Base-by-base conservation (phyloP, 805 yeast species). In the Nakazawaea ambrosiae region DNA sequence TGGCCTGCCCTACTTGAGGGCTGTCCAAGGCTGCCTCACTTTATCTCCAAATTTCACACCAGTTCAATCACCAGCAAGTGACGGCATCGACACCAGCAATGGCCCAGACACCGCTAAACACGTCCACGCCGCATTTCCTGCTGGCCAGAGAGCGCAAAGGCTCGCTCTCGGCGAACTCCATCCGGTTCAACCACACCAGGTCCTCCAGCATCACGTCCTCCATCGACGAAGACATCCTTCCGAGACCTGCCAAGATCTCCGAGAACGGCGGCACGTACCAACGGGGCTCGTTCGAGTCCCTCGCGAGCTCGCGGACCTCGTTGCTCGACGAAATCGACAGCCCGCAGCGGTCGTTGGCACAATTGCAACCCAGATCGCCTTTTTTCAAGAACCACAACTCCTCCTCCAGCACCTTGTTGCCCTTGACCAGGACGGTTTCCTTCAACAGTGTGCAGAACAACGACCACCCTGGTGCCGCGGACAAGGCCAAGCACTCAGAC, bases 381-480 rank as follows among this genome's bases (percentile, higher is more conserved):
- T 22, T 39, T 5, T 39, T 31, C 39, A 39, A 31, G 36, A 31
- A 43, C 33, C 34, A 27, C 9, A 50, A 52, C 30, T 33, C 27
- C 5, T 45, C 51, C 4, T 39, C 49, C 8, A 36, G 43, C 16
- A 41, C 52, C 2, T 33, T 48, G 4, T 23, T 47, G 10, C 48
- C 53, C 3, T 44, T 48, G 37, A 45, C 51, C 44, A 41, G 50
- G 42, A 41, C 53, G 5, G 49, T 47, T 16, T 44, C 57, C 16
- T 39, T 39, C 26, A 39, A 27, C 30, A 35, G 42, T 19, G 24
- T 41, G n/a, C 41, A 40, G n/a, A 24, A 20, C 15, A n/a, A 10
- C 31, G 50, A 14, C 40, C 51, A 6, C 7, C 7, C 24, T 10
- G 10, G 10, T 10, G 7, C 24, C 24, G 7, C 24, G 10, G 24